Conservation (phyloP, 257 asterid species). For the Solanum clarkiae region DNA sequence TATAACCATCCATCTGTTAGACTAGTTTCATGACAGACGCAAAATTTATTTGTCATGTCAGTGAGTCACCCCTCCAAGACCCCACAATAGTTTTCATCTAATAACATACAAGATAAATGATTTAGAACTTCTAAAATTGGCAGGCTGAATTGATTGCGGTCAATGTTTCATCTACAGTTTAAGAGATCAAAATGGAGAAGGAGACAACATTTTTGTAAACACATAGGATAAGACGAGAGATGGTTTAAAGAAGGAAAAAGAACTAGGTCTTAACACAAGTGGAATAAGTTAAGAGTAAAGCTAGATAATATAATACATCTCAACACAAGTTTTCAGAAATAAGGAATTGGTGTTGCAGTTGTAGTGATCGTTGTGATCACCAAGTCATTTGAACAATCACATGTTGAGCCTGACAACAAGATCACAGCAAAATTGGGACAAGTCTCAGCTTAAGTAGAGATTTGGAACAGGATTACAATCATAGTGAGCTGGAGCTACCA, state of each 20-base stretch:
- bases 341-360: background rate
- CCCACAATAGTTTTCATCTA: background rate
- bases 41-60: background rate
- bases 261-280: background rate
- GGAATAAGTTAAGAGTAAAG: background rate
- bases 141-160: background rate
- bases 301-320: background rate
- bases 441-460: background rate
- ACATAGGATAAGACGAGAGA: background rate
- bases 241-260: background rate
- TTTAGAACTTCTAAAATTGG: background rate
- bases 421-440: background rate
- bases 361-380: background rate
- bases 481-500: background rate
- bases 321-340: background rate
- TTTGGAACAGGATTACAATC: background rate
- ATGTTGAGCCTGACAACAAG: background rate
- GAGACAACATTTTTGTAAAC: background rate
- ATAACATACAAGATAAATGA: background rate
- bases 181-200: background rate
- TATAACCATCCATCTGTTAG: background rate
- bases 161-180: background rate
- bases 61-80: background rate
- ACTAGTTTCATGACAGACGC: background rate
- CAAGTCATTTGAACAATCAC: background rate